Evolutionary conservation across 495 filamentous ascomycete species (phyloP).

Genomic region (Arthonia radiata): DNA sequence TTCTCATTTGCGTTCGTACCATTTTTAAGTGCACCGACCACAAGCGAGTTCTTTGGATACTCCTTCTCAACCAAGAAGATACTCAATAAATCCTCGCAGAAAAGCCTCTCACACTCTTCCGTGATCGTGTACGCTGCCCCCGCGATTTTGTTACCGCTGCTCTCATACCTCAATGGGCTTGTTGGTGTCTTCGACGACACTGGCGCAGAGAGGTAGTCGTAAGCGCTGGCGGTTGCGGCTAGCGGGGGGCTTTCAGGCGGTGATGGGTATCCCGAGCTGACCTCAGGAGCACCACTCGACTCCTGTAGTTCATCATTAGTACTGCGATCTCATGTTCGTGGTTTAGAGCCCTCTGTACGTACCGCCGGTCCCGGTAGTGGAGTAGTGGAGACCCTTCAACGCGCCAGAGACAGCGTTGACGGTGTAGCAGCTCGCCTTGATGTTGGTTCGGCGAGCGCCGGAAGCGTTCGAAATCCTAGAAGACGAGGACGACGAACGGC

Average conservation of each 20-base stretch:
- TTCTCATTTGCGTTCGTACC: no score
- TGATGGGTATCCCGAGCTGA: conserved; percentile 54
- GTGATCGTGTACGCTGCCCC: conserved; percentile 85
- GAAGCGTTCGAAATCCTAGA: no score
- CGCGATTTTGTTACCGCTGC: not conserved
- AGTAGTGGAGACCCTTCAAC: conserved; percentile 77
- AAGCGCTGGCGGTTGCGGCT: conserved; percentile 31
- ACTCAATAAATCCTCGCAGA: conserved; percentile 77
- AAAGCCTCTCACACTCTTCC: conserved; percentile 99
- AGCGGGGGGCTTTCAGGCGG: conserved; percentile 64
- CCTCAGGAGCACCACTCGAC: conserved; percentile 96
- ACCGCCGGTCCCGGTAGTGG: conserved; percentile 64
- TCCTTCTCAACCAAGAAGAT: conserved; percentile 93
- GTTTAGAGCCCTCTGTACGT: conserved; percentile 12
- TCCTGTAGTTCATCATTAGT: conserved; percentile 23
- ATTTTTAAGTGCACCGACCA: conserved; percentile 37
- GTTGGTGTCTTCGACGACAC: conserved; percentile 12
- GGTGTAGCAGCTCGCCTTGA: conserved; percentile 70
- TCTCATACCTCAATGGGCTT: conserved; percentile 7
- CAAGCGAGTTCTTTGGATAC: conserved; percentile 41
- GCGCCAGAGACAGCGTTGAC: conserved; percentile 26
- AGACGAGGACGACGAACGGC: no score
- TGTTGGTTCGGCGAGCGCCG: conserved; percentile 19
- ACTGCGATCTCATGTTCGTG: no score
- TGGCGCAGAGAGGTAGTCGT: conserved; percentile 30